Percentiles rank a stretch among this genome's conserved stretches.
Evolutionary conservation across 1,284 basidiomycete genomes (phyloP).

Genomic region (Pisolithus thermaeus): DNA sequence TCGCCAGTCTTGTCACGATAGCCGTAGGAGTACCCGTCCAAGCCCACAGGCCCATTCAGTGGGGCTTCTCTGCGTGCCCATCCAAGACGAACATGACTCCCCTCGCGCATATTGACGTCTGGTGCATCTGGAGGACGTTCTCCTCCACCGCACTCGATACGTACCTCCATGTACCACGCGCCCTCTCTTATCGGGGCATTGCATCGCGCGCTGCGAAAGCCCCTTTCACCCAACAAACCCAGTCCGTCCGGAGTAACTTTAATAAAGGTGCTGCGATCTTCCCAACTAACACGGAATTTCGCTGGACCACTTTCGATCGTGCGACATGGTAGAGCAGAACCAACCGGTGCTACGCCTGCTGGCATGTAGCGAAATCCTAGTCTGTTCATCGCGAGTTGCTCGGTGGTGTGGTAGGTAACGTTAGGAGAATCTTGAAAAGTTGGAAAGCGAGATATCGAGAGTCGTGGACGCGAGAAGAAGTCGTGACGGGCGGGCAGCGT

Average conservation of each 20-base stretch:
- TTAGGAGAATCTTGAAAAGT: constrained; percentile 52
- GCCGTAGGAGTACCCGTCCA: constrained; percentile 93
- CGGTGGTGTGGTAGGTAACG: constrained; percentile 57
- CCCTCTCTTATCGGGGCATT: constrained; percentile 90
- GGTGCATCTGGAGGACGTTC: constrained; percentile 37
- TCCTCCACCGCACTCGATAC: constrained; percentile 72
- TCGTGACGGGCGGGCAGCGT: constrained; percentile 60
- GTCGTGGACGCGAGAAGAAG: constrained; percentile 57
- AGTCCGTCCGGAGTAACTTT: constrained; percentile 80
- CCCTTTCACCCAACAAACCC: constrained; percentile 76
- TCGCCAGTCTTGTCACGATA: constrained; percentile 90
- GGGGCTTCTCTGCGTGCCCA: constrained; percentile 90
- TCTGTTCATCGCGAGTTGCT: constrained; percentile 67
- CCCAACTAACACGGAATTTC: constrained; percentile 72
- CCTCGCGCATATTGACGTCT: constrained; percentile 49
- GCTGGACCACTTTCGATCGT: constrained; percentile 74
- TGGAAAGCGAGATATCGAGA: constrained; percentile 67
- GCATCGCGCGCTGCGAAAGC: constrained; percentile 85
- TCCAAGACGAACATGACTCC: constrained; percentile 85
- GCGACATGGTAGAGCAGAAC: constrained; percentile 58
- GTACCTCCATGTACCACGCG: constrained; percentile 92
- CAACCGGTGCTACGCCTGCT: constrained; percentile 66
- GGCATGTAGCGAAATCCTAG: constrained; percentile 77
- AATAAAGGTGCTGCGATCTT: constrained; percentile 78
- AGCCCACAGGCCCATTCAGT: constrained; percentile 87